Base-by-base conservation (phyloP, 225 moss, liverwort and hornwort genomes). In the Rhytidiadelphus loreus region DNA sequence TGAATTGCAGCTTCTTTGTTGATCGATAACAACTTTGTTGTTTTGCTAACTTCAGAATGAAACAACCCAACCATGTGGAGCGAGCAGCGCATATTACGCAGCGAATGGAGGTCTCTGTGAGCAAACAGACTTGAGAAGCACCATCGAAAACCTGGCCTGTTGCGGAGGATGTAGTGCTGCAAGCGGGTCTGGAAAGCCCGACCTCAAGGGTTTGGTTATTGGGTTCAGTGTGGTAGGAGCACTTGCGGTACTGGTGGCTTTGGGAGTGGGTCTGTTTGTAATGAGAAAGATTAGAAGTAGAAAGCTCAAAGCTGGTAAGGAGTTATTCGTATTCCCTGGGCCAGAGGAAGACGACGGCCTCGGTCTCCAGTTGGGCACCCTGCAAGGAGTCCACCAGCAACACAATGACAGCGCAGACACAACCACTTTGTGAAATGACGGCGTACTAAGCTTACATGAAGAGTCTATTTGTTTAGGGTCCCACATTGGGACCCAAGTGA, bases 311-410 rank as follows among this genome's bases (percentile, higher is more conserved):
- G 1, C 17, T 20, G 7, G 8, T 4, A 2, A 17, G 24, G 5
- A 26, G 0, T 11, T 74, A 4, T 2, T 48, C 1, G 2, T 4
- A 5, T 78, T 2, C 16, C 3, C 4, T 3, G 79, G 39, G 11
- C 43, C 26, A 43, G 16, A 43, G 16, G 43, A 4, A n/a, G n/a
- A n/a, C n/a, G 46, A 50, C 50, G 50, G n/a, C n/a, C 68, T 68
- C 7, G n/a, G 37, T 39, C 37, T 66, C 21, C 66, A 68, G 66
- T 21, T 69, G 13, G 24, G 2, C 1, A 7, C 70, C 25, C 14
- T 4, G 25, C 70, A 69, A 69, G 13, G 24, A 69, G 69, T 11
- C 2, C 69, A 13, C 23, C 39, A 69, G 13, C 24, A 69, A 24
- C 24, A 25, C 41, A 14, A 25, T 70, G 70, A 70, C 24, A n/a